Conservation (phyloP, 2,329 filamentous ascomycete species). For the Bipolaris bicolor region DNA sequence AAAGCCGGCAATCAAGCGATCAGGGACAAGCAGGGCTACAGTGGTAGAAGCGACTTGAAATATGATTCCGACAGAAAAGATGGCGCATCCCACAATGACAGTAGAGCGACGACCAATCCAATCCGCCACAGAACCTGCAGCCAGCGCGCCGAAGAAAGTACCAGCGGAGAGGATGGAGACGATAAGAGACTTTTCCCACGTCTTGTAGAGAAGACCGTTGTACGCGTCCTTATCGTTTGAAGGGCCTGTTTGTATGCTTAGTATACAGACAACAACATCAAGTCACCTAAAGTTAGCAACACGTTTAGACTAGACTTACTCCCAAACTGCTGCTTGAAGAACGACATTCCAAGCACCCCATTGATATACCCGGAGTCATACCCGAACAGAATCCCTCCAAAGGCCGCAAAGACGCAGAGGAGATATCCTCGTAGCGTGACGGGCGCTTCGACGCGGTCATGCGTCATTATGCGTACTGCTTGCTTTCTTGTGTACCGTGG, state of each 20-base stretch:
- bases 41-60: slow-evolving; percentile 47
- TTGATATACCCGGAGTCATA: slow-evolving; percentile 81
- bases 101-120: slow-evolving; percentile 72
- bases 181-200: slow-evolving; percentile 69
- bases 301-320: slow-evolving; percentile 43
- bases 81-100: slow-evolving; percentile 47
- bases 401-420: slow-evolving; percentile 56
- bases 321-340: slow-evolving; percentile 45
- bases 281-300: neutral
- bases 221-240: slow-evolving; percentile 49
- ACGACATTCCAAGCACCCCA: slow-evolving; percentile 61
- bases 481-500: neutral
- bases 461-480: slow-evolving; percentile 35
- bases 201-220: slow-evolving; percentile 42
- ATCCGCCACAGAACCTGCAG: slow-evolving; percentile 70
- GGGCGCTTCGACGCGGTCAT: slow-evolving; percentile 60
- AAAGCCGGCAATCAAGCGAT: no score
- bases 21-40: slow-evolving; percentile 33
- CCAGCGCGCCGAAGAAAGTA: slow-evolving; percentile 76
- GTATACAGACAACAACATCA: neutral
- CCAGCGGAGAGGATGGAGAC: slow-evolving; percentile 84
- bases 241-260: slow-evolving; percentile 56
- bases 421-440: slow-evolving; percentile 55
- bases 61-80: slow-evolving; percentile 49
- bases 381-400: slow-evolving; percentile 72